These are phyloP conservation scores for Flagelloscypha sp. DNA, from an alignment of 768 basidiomycete species.

Conservation along the genomic window DNA sequence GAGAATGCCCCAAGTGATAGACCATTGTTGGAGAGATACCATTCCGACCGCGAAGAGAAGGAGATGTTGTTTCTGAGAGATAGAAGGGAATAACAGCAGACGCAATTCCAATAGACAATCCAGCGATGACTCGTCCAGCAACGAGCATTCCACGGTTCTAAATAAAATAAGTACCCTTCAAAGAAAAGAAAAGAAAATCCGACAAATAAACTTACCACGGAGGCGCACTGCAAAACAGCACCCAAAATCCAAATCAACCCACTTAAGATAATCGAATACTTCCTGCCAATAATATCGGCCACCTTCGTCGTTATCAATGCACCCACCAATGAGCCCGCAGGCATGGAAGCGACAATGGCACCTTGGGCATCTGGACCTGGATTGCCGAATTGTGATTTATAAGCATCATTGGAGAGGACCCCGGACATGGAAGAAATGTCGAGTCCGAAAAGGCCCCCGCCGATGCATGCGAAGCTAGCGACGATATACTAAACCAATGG, in stretches of 20 bases:
- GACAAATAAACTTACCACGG: not conserved
- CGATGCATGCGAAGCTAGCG: slow-evolving; percentile 48
- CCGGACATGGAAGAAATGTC: slow-evolving; percentile 54
- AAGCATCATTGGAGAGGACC: slow-evolving; percentile 20
- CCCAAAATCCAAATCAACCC: slow-evolving; percentile 45
- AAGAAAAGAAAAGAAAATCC: too few relatives aligned
- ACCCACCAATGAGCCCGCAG: slow-evolving; percentile 43
- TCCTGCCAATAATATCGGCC: slow-evolving; percentile 39
- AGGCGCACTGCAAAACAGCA: slow-evolving; percentile 35
- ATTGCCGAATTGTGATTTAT: not conserved
- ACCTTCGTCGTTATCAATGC: slow-evolving; percentile 33
- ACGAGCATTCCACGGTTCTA: slow-evolving; percentile 43
- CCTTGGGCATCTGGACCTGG: slow-evolving; percentile 35
- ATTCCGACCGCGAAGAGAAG: slow-evolving; percentile 41
- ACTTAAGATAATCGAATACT: slow-evolving; percentile 35
- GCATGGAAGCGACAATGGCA: slow-evolving; percentile 47
- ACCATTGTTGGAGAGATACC: slow-evolving; percentile 46
- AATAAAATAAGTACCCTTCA: slow-evolving; percentile 25
- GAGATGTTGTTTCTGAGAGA: slow-evolving; percentile 40
- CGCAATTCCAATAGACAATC: slow-evolving; percentile 36
- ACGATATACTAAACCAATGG: slow-evolving; percentile 34
- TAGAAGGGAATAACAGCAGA: slow-evolving; percentile 41
- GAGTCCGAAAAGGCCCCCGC: slow-evolving; percentile 45
- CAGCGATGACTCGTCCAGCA: slow-evolving; percentile 35
- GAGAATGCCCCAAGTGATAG: slow-evolving; percentile 46